phyloP scores from a whole-genome alignment of 805 yeast species.

The Diddensiella transvaalensis region DNA sequence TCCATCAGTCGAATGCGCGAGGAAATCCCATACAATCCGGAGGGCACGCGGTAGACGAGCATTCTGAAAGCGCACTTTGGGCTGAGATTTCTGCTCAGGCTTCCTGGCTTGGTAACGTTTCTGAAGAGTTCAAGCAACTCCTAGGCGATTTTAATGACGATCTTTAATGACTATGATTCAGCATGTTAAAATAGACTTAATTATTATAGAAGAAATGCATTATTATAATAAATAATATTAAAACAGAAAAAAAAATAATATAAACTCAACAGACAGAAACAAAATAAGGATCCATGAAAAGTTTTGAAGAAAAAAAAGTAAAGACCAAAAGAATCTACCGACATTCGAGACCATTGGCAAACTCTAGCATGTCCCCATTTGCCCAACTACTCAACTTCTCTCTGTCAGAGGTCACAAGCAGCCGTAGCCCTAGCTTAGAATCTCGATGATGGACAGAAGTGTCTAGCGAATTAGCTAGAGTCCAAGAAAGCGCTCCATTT shows the following conservation, averaged over 20 bases:
- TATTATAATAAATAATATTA: neutral
- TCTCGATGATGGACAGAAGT: neutral
- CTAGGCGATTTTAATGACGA: constrained; percentile 7
- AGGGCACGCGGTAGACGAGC: neutral
- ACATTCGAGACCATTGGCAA: neutral
- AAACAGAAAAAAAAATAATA: neutral
- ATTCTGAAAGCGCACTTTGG: constrained; percentile 18
- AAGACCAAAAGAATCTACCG: neutral
- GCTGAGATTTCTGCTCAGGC: constrained; percentile 19
- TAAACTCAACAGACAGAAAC: neutral
- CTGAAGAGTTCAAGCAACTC: constrained; percentile 18
- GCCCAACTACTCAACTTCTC: constrained; percentile 13
- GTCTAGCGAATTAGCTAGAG: neutral
- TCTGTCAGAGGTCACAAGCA: constrained; percentile 7
- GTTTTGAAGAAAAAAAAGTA: too few species aligned
- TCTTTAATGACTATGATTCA: neutral
- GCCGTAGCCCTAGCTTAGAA: constrained; percentile 7
- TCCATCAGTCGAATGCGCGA: neutral
- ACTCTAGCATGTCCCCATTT: neutral
- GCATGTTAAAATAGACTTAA: neutral
- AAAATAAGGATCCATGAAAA: too few species aligned
- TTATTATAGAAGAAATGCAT: neutral
- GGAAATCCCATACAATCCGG: neutral
- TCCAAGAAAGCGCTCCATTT: constrained; percentile 23
- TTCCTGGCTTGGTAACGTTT: constrained; percentile 20